Base-by-base conservation (phyloP, 306 rosid species). In the Quercus wislizeni region DNA sequence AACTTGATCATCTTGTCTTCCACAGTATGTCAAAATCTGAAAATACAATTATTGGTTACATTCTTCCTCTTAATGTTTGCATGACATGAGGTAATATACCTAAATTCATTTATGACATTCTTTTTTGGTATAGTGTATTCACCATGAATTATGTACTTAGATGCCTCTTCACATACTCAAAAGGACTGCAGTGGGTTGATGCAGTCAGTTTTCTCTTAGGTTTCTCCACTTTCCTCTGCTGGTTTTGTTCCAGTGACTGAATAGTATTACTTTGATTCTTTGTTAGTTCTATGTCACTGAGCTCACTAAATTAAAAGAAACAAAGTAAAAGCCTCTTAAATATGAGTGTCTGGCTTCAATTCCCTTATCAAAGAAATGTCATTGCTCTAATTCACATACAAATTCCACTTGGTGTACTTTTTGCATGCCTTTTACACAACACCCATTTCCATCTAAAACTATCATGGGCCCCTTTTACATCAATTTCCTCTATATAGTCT, bases 331-430 rank as follows among this genome's bases (percentile, higher is more conserved):
- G 75, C 35, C 73, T 85, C 85, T 70, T 84, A 21, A 86, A 86
- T 78, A 57, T 46, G 85, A 79, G 55, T 20, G 77, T 63, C 74
- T 75, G 78, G 88, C 82, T 49, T 49, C 3, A 38, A 38, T 74
- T 81, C 73, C 81, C 83, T 74, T 80, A 85, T 81, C 38, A 64
- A 71, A 85, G 71, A 76, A 82, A 75, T 31, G 74, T 1, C 12
- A 84, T 83, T 89, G 89, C 69, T 89, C 87, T 80, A 85, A 73
- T 80, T 79, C 89, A 82, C 84, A 83, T 82, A 84, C 86, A 86
- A 84, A 84, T 84, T 84, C 93, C 92, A 89, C 90, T 88, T 77
- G 88, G 58, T 67, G 84, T 90, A 86, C 97, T 92, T 94, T 91
- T 84, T 92, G 98, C 15, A 83, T 78, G 83, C 81, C 98, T 89